Evolutionary conservation across 2,329 filamentous ascomycete genomes (phyloP).

Genomic region (Leptographium wingfieldii): DNA sequence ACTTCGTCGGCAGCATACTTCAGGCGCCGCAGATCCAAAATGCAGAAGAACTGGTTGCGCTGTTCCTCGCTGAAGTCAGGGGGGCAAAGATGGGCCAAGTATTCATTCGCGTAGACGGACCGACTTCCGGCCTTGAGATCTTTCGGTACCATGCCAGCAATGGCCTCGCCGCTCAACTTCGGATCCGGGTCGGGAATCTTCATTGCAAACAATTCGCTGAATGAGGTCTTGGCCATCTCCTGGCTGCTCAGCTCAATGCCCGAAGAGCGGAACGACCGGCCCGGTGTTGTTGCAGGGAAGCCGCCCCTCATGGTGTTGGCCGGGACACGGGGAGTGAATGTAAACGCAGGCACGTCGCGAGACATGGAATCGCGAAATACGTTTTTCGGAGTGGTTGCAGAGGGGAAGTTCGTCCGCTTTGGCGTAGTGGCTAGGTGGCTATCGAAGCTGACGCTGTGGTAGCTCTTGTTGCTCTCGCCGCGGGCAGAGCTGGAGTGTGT

Average conservation of each 20-base stretch:
- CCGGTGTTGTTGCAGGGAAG: slow-evolving; percentile 34
- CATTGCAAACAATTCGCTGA: slow-evolving; percentile 43
- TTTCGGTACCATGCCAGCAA: slow-evolving; percentile 40
- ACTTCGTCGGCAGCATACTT: slow-evolving; percentile 51
- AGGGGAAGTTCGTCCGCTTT: slow-evolving; percentile 18
- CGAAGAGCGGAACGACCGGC: slow-evolving; percentile 28
- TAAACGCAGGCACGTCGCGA: slow-evolving; percentile 16
- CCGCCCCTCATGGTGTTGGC: slow-evolving; percentile 33
- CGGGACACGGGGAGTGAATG: slow-evolving; percentile 34
- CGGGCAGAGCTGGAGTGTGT: neutral
- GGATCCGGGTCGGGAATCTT: slow-evolving; percentile 45
- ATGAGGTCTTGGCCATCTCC: slow-evolving; percentile 35
- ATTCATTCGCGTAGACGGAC: slow-evolving; percentile 49
- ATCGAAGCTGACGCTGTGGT: neutral
- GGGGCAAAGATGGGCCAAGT: slow-evolving; percentile 43
- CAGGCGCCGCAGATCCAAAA: slow-evolving; percentile 47
- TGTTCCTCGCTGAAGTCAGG: slow-evolving; percentile 45
- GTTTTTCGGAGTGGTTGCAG: slow-evolving; percentile 19
- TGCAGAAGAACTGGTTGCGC: slow-evolving; percentile 49
- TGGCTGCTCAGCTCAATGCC: slow-evolving; percentile 34
- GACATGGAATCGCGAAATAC: slow-evolving; percentile 20
- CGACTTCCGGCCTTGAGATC: slow-evolving; percentile 34
- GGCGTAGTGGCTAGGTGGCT: slow-evolving; percentile 5
- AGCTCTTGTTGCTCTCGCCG: neutral
- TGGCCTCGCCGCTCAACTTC: slow-evolving; percentile 40